Conservation (phyloP, 2,329 filamentous ascomycete species). For the Trichoderma sp. region DNA sequence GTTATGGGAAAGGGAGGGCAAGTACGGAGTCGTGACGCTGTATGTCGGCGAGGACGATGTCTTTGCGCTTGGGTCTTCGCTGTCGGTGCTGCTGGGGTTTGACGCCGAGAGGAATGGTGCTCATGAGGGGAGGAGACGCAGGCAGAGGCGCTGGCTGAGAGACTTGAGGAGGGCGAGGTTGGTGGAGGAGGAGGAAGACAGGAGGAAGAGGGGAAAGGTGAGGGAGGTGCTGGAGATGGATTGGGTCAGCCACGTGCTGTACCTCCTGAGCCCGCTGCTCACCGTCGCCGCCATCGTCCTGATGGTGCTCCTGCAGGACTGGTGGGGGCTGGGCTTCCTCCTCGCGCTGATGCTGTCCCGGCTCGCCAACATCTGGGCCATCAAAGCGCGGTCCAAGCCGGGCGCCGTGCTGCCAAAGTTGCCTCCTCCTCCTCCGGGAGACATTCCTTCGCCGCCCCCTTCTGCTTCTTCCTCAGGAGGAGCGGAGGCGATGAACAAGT, state of each 20-base stretch:
- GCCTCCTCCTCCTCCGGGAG: background rate
- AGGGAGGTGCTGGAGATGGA: slow-evolving; percentile 41
- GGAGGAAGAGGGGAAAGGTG: background rate
- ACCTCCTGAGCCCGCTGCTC: slow-evolving; percentile 51
- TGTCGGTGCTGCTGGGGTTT: slow-evolving; percentile 1
- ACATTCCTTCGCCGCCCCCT: background rate
- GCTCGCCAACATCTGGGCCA: slow-evolving; percentile 57
- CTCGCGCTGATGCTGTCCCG: slow-evolving; percentile 56
- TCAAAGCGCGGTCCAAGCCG: slow-evolving; percentile 51
- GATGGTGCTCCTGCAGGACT: slow-evolving; percentile 53
- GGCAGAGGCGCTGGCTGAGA: slow-evolving; percentile 12
- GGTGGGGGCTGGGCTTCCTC: slow-evolving; percentile 54
- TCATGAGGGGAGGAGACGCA: background rate
- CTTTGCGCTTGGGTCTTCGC: slow-evolving; percentile 4
- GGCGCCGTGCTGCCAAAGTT: background rate
- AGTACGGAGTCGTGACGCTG: slow-evolving; percentile 35
- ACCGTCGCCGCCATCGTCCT: slow-evolving; percentile 49
- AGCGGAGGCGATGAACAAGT: background rate
- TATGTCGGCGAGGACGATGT: slow-evolving; percentile 36
- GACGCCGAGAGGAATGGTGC: background rate
- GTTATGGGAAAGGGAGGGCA: slow-evolving; percentile 34
- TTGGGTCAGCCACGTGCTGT: slow-evolving; percentile 53
- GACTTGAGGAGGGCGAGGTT: background rate
- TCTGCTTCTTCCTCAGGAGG: background rate
- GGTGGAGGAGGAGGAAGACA: slow-evolving; percentile 20